phyloP scores from a whole-genome alignment of 305 asterid genomes.

The Plantago lanceolata region DNA sequence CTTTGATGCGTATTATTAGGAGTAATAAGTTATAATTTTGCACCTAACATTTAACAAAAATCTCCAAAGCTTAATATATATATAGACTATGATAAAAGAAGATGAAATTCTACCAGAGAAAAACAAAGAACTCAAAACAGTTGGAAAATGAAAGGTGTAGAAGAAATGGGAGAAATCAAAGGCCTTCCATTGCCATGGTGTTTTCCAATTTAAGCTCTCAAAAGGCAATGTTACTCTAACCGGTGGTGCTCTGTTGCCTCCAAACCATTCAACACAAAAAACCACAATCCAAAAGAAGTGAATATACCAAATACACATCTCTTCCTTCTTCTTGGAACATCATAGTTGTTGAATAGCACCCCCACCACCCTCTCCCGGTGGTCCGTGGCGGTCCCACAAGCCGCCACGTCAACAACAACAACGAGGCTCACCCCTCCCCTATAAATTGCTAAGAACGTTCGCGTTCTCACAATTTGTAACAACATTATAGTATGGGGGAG shows the following conservation, averaged over 20 bases:
- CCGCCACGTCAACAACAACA: too few relatives aligned
- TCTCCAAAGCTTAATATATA: background rate
- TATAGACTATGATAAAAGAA: constrained; percentile 2
- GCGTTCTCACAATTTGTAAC: background rate
- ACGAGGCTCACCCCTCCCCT: too few relatives aligned
- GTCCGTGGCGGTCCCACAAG: constrained; percentile 35
- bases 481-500: constrained; percentile 27
- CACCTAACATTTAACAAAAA: background rate
- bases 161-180: constrained; percentile 11
- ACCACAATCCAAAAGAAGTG: background rate
- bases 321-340: background rate
- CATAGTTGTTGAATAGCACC: constrained; percentile 11
- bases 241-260: constrained; percentile 27
- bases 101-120: constrained; percentile 6
- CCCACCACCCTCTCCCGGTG: constrained; percentile 29
- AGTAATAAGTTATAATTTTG: too few relatives aligned
- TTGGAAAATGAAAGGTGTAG: constrained; percentile 39
- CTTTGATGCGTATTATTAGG: too few relatives aligned
- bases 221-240: constrained; percentile 16
- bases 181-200: constrained; percentile 10
- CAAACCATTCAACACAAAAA: constrained; percentile 14
- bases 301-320: background rate
- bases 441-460: background rate
- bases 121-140: constrained; percentile 18
- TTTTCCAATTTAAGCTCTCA: constrained; percentile 28